These are phyloP conservation scores for Ophiostoma sp. DNA, from an alignment of 2,329 filamentous ascomycete species.

Conservation along the genomic window DNA sequence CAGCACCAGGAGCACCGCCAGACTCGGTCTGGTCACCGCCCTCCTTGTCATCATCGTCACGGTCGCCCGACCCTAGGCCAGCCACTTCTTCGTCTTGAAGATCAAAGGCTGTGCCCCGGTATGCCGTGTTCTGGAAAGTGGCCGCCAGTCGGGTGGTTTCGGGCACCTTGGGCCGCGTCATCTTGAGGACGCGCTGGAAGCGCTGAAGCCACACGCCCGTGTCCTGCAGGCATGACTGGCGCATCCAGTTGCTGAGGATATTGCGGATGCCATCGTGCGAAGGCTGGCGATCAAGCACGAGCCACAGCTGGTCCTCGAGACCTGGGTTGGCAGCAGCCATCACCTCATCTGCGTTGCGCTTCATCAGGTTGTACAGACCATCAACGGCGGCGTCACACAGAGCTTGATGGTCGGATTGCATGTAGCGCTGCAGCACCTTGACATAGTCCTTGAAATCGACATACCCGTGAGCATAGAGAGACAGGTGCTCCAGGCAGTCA, in stretches of 20 bases:
- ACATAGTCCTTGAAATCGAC: conserved; percentile 84
- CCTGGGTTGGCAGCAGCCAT: conserved; percentile 67
- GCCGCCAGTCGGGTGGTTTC: conserved; percentile 39
- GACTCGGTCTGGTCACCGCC: conserved; percentile 24
- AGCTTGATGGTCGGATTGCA: conserved; percentile 62
- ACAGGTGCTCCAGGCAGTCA: conserved; percentile 82
- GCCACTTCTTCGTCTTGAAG: conserved; percentile 94
- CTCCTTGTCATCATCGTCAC: conserved; percentile 51
- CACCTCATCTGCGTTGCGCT: conserved; percentile 79
- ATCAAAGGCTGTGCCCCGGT: conserved; percentile 57
- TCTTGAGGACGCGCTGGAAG: conserved; percentile 82
- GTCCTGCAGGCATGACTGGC: conserved; percentile 76
- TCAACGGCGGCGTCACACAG: conserved; percentile 78
- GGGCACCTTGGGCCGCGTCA: conserved; percentile 66
- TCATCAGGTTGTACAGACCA: conserved; percentile 91
- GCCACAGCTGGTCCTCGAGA: conserved; percentile 88
- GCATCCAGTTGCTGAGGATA: conserved; percentile 87
- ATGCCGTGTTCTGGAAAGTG: conserved; percentile 33
- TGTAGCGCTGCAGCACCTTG: conserved; percentile 68
- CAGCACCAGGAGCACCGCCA: conserved; percentile 17
- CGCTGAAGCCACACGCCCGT: conserved; percentile 81
- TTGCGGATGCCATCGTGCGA: conserved; percentile 75
- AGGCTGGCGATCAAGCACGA: conserved; percentile 73
- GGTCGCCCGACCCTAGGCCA: conserved; percentile 68
- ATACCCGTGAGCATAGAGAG: conserved; percentile 81